Conservation (phyloP, 108 stramenopile genomes). For the Skeletonema marinoi region DNA sequence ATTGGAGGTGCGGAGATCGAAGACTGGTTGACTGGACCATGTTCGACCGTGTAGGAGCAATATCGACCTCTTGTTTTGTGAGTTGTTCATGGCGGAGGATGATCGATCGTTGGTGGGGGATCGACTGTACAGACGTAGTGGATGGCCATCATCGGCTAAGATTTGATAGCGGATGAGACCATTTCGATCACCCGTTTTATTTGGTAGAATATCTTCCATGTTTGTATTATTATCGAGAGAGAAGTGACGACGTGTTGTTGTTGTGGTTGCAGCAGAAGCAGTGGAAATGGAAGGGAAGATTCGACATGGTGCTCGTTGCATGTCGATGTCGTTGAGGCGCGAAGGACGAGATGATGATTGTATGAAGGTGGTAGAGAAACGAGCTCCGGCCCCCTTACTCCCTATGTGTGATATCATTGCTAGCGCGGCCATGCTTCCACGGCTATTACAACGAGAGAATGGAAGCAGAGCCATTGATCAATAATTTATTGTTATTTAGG, state of each 20-base stretch:
- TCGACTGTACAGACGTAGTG: slow-evolving; percentile 30
- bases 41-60: slow-evolving; percentile 86
- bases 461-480: background rate
- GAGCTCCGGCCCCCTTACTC: background rate
- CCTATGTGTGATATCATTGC: background rate
- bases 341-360: background rate
- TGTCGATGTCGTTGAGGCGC: background rate
- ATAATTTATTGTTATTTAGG: too few relatives aligned
- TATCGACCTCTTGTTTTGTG: slow-evolving; percentile 45
- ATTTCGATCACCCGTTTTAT: slow-evolving; percentile 34
- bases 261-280: background rate
- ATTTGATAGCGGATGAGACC: slow-evolving; percentile 31
- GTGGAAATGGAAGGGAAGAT: background rate
- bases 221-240: background rate
- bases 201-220: background rate
- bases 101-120: slow-evolving; percentile 3
- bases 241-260: background rate
- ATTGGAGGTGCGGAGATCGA: slow-evolving; percentile 55
- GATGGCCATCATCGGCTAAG: slow-evolving; percentile 29
- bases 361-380: background rate
- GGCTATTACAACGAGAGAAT: background rate
- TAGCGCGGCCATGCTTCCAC: background rate
- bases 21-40: slow-evolving; percentile 88
- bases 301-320: background rate
- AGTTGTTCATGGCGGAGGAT: background rate